These are phyloP conservation scores for Scheffersomyces coipomensis DNA, from an alignment of 805 yeast genomes.

Conservation along the genomic window DNA sequence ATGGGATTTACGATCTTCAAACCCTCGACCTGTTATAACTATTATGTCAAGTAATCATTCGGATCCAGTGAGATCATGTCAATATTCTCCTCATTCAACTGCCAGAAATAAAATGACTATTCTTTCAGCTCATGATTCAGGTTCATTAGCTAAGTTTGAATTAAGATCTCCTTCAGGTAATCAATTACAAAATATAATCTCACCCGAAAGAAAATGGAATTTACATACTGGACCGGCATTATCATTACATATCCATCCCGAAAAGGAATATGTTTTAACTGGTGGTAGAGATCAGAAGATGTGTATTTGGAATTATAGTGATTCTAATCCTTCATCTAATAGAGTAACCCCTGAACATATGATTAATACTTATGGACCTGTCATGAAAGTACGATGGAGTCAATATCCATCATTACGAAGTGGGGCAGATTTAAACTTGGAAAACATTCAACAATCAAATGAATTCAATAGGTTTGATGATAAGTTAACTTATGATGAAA, in stretches of 20 bases:
- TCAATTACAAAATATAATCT: slow-evolving; percentile 16
- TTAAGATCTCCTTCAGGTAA: slow-evolving; percentile 40
- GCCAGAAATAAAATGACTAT: slow-evolving; percentile 44
- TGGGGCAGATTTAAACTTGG: slow-evolving; percentile 6
- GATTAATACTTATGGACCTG: slow-evolving; percentile 73
- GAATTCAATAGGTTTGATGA: slow-evolving; percentile 19
- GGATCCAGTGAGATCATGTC: slow-evolving; percentile 65
- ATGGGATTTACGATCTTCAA: slow-evolving; percentile 64
- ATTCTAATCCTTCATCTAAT: slow-evolving; percentile 9
- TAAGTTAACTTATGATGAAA: slow-evolving; percentile 14
- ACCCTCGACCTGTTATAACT: slow-evolving; percentile 46
- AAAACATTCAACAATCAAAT: slow-evolving; percentile 5
- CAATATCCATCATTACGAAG: slow-evolving; percentile 15
- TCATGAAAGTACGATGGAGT: slow-evolving; percentile 72
- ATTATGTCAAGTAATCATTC: slow-evolving; percentile 54
- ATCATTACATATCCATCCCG: slow-evolving; percentile 86
- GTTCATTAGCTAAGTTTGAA: slow-evolving; percentile 85
- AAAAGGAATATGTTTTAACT: slow-evolving; percentile 73
- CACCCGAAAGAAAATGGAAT: slow-evolving; percentile 74
- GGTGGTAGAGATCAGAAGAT: slow-evolving; percentile 91
- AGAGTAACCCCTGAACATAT: slow-evolving; percentile 60
- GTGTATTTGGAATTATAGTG: slow-evolving; percentile 65
- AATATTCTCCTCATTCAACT: slow-evolving; percentile 51
- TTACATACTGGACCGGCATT: slow-evolving; percentile 93
- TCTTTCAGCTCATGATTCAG: slow-evolving; percentile 85